Percentiles rank a stretch among this genome's conserved stretches.
phyloP scores from a whole-genome alignment of 768 basidiomycete species.

The Boletales sp. region DNA sequence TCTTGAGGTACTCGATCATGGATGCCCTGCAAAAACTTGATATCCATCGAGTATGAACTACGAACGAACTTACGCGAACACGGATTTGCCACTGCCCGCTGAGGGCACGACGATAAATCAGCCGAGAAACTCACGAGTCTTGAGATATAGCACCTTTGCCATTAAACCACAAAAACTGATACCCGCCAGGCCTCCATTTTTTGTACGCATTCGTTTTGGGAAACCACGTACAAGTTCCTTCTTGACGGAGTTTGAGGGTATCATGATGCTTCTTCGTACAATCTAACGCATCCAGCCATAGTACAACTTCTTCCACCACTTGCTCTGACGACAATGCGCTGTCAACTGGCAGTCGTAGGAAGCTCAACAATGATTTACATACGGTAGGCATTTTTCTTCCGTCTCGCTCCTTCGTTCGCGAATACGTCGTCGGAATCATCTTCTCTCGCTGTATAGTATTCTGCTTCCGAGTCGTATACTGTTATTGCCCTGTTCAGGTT shows the following conservation, averaged over 20 bases:
- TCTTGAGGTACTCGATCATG: too few relatives aligned
- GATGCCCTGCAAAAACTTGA: too few relatives aligned
- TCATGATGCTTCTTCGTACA: neutral
- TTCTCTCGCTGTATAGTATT: neutral
- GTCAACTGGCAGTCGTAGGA: too few relatives aligned
- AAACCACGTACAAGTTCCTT: neutral
- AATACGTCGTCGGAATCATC: too few relatives aligned
- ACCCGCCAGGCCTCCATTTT: neutral
- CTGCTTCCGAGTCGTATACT: neutral
- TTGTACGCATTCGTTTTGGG: too few relatives aligned
- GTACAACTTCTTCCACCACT: neutral
- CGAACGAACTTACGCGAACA: neutral
- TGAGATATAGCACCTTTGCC: neutral
- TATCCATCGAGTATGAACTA: too few relatives aligned
- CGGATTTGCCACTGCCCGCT: neutral
- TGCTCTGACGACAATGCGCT: too few relatives aligned
- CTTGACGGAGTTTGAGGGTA: neutral
- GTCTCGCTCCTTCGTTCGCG: too few relatives aligned
- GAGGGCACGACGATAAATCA: neutral
- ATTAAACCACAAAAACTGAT: neutral
- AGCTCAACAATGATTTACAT: too few relatives aligned
- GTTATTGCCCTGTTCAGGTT: too few relatives aligned
- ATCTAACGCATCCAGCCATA: neutral
- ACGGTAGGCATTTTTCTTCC: too few relatives aligned
- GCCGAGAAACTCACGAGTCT: neutral